phyloP scores from a whole-genome alignment of 2,329 filamentous ascomycete species.

The Clarireedia hainanense region DNA sequence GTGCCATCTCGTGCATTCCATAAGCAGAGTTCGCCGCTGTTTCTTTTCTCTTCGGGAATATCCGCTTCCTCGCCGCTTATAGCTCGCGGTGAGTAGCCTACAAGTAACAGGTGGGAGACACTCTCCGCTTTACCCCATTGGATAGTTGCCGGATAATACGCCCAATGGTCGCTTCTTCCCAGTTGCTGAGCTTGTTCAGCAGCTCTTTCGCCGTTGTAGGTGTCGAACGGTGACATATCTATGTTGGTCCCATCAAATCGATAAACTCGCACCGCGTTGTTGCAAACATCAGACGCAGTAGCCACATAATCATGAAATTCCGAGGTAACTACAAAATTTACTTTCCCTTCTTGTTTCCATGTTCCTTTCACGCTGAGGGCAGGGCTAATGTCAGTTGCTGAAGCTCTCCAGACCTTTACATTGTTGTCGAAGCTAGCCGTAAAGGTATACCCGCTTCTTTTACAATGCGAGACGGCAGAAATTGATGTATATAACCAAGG shows the following conservation, averaged over 20 bases:
- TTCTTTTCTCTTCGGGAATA: constrained; percentile 50
- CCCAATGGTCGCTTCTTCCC: constrained; percentile 40
- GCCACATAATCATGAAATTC: constrained; percentile 41
- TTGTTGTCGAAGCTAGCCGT: constrained; percentile 56
- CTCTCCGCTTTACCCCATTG: constrained; percentile 46
- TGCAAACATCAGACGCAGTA: constrained; percentile 49
- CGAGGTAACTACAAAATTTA: constrained; percentile 55
- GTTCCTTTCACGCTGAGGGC: constrained; percentile 40
- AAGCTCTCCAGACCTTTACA: constrained; percentile 50
- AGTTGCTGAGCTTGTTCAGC: constrained; percentile 18
- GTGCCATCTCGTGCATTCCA: constrained; percentile 41
- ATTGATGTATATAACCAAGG: constrained; percentile 59
- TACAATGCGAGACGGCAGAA: constrained; percentile 51
- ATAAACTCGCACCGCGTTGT: constrained; percentile 51
- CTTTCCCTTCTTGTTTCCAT: constrained; percentile 50
- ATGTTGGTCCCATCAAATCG: constrained; percentile 33
- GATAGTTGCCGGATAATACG: constrained; percentile 55
- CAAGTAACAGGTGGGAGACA: constrained; percentile 45
- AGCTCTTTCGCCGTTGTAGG: constrained; percentile 24
- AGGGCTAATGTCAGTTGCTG: constrained; percentile 28
- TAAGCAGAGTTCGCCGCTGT: constrained; percentile 51
- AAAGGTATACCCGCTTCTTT: constrained; percentile 38
- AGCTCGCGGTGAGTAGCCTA: constrained; percentile 56
- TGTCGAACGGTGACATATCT: constrained; percentile 22
- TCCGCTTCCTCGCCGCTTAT: constrained; percentile 42